phyloP scores from a whole-genome alignment of 1,284 basidiomycete genomes.

The Papiliotrema nemorosa region DNA sequence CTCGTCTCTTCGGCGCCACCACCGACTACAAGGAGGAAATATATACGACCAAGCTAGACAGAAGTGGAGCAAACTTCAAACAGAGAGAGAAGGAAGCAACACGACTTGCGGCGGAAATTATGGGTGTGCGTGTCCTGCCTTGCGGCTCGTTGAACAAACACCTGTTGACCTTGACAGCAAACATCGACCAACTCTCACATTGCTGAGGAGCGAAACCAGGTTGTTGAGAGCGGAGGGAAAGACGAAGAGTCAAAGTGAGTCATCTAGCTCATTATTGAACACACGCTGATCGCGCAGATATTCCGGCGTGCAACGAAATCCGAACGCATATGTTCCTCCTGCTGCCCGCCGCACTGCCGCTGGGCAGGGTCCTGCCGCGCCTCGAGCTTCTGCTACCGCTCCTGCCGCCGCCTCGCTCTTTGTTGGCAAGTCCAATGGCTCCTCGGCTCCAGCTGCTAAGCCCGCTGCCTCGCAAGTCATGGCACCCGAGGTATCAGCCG shows the following conservation, averaged over 20 bases:
- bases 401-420: too few species aligned
- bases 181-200: conserved; percentile 75
- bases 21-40: conserved; percentile 89
- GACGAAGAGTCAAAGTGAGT: conserved; percentile 94
- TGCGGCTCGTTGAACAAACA: background rate
- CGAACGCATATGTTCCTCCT: conserved; percentile 89
- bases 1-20: conserved; percentile 85
- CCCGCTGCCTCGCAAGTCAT: background rate
- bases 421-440: conserved; percentile 19
- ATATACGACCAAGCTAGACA: conserved; percentile 94
- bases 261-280: background rate
- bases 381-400: conserved; percentile 5
- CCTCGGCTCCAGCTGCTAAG: conserved; percentile 8
- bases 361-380: background rate
- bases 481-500: conserved; percentile 1
- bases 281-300: conserved; percentile 57
- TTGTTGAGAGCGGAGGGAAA: conserved; percentile 59
- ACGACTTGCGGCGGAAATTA: conserved; percentile 84
- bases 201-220: conserved; percentile 79
- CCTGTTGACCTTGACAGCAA: conserved; percentile 54
- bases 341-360: conserved; percentile 61
- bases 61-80: conserved; percentile 70
- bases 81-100: conserved; percentile 84
- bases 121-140: conserved; percentile 59
- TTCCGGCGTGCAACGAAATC: conserved; percentile 72